phyloP scores from a whole-genome alignment of 129 eudicot species.

The Saposhnikovia divaricata region DNA sequence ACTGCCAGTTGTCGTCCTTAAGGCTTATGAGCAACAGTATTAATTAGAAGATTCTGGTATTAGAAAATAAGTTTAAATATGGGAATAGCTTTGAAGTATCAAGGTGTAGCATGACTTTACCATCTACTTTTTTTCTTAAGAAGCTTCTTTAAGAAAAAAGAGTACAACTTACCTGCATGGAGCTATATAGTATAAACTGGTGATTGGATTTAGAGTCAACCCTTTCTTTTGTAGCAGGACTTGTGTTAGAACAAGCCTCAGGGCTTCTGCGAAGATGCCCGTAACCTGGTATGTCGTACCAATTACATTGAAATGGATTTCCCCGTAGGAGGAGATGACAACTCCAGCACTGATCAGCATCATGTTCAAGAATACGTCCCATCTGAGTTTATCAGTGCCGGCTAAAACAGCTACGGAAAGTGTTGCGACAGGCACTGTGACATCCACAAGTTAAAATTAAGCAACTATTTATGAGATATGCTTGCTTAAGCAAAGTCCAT shows the following conservation, averaged over 20 bases:
- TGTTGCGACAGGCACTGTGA: constrained; percentile 98
- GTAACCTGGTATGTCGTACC: constrained; percentile 92
- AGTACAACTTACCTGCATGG: constrained; percentile 76
- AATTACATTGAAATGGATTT: constrained; percentile 82
- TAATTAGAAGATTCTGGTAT: neutral
- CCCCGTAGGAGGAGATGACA: constrained; percentile 90
- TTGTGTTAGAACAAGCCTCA: constrained; percentile 90
- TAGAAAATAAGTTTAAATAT: neutral
- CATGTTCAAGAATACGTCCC: constrained; percentile 90
- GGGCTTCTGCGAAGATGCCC: constrained; percentile 95
- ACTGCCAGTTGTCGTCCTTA: neutral
- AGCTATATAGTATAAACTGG: constrained; percentile 94
- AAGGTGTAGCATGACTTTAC: neutral
- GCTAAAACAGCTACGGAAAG: constrained; percentile 88
- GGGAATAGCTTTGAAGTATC: neutral
- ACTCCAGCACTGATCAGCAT: constrained; percentile 90
- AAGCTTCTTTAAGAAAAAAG: neutral
- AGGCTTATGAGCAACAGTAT: neutral
- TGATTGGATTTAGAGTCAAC: constrained; percentile 78
- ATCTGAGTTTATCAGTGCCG: constrained; percentile 91
- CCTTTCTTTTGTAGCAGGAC: constrained; percentile 97
- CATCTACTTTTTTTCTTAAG: neutral
- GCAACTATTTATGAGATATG: constrained; percentile 9
- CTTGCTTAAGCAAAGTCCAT: constrained; percentile 2
- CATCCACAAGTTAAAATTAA: constrained; percentile 8